Percentiles rank a stretch among this genome's conserved stretches.
Evolutionary conservation across 306 rosid species (phyloP).

Genomic region (Coriaria nepalensis): DNA sequence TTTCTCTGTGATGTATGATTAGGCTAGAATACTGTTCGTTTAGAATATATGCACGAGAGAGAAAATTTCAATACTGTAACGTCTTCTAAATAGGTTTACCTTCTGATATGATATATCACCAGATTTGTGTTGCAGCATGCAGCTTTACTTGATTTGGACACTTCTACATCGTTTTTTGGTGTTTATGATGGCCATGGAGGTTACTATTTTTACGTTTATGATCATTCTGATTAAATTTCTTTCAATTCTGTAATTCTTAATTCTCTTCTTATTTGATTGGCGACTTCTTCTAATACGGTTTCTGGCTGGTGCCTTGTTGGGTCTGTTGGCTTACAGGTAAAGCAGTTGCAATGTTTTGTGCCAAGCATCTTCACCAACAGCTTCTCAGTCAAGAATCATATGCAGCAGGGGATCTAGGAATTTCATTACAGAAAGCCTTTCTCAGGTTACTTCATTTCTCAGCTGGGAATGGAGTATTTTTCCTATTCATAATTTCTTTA

Average conservation of each 20-base stretch:
- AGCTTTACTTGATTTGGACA: conserved; percentile 63
- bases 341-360: conserved; percentile 90
- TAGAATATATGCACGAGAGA: too few relatives aligned
- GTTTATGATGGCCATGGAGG: conserved; percentile 99
- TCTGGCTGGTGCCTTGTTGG: background rate
- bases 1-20: background rate
- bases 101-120: conserved; percentile 4
- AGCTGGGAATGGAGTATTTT: too few relatives aligned
- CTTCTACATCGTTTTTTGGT: conserved; percentile 81
- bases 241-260: background rate
- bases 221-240: background rate
- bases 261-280: conserved; percentile 6
- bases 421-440: conserved; percentile 55
- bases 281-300: background rate
- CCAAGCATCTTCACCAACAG: conserved; percentile 79
- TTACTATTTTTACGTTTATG: conserved; percentile 15
- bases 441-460: conserved; percentile 49
- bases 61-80: too few relatives aligned
- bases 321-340: conserved; percentile 48
- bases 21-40: too few relatives aligned
- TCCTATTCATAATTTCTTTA: conserved; percentile 1
- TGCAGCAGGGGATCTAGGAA: conserved; percentile 64
- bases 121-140: conserved; percentile 57
- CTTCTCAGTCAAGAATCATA: conserved; percentile 64
- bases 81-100: too few relatives aligned